Base-by-base conservation (phyloP, 1,284 basidiomycete species). In the Ceratobasidium sp. region DNA sequence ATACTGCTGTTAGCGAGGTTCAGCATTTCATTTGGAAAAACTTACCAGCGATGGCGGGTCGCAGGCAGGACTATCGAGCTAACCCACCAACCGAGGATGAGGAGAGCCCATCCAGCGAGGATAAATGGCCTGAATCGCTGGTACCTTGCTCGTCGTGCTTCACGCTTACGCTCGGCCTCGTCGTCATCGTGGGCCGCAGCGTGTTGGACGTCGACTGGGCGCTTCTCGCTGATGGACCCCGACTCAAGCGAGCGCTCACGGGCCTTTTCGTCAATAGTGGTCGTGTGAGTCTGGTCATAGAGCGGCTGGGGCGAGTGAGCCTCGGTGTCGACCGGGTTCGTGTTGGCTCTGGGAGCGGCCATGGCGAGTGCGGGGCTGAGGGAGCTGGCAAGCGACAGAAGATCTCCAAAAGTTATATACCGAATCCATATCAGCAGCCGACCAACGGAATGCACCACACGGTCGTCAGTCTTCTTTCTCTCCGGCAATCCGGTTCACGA, bases 21-120 rank as follows among this genome's bases (percentile, higher is more conserved):
- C 20, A 29, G 35, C 57, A 32, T 38, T 0, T 38, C 49, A 29
- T 40, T 32, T 45, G 47, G 54, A 35, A 54, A 68, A 52, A 76
- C 80, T 68, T 77, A 85, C 90, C 90, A 93, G 79, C 89, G 82
- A 78, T 85, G 86, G 47, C 91, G 84, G 3, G 91, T 93, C 15
- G 82, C 85, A 69, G 80, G 75, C 53, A 93, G 79, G 25, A 91
- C 76, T 0, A 85, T 91, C 4, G 90, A 78, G 70, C 86, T 88
- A 57, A 92, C 86, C 91, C 91, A 93, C 91, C 91, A 92, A 50
- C 84, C 90, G 53, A 92, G 79, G 72, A 92, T 90, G 50, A 87
- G 75, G 22, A 81, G 76, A 10, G 86, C 87, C 0, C 87, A 71
- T n/a, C 73, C 83, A 43, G 77, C 77, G 45, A 91, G 79, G 68